These are phyloP conservation scores for Knufia fluminis DNA, from an alignment of 2,329 filamentous ascomycete species.

Conservation along the genomic window DNA sequence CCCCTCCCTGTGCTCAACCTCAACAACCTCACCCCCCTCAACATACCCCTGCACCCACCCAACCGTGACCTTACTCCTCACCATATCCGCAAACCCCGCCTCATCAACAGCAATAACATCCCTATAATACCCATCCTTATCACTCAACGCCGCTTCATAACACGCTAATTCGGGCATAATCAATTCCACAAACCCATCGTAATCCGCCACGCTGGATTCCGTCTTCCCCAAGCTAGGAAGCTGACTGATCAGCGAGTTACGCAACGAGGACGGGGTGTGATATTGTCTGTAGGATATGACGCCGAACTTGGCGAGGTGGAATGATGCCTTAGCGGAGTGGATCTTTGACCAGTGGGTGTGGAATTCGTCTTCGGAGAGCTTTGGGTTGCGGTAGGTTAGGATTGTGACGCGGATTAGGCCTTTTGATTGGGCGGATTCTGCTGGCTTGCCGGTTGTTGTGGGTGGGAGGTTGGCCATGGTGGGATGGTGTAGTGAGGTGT, in stretches of 20 bases:
- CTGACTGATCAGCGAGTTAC: slow-evolving; percentile 1
- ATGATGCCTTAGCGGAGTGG: slow-evolving; percentile 5
- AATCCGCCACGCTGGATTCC: too few relatives aligned
- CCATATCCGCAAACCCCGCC: slow-evolving; percentile 8
- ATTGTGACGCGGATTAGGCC: slow-evolving; percentile 9
- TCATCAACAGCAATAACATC: slow-evolving; percentile 9
- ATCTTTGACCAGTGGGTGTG: slow-evolving; percentile 10
- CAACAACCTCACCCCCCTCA: neutral
- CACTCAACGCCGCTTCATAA: slow-evolving; percentile 1
- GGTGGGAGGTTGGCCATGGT: too few relatives aligned
- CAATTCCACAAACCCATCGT: slow-evolving; percentile 11
- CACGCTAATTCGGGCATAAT: slow-evolving; percentile 9
- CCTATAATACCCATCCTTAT: slow-evolving; percentile 6
- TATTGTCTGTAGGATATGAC: slow-evolving; percentile 7
- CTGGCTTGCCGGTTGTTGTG: too few relatives aligned
- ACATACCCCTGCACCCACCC: slow-evolving; percentile 12
- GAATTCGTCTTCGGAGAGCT: slow-evolving; percentile 8
- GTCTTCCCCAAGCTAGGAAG: too few relatives aligned
- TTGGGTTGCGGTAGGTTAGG: slow-evolving; percentile 9
- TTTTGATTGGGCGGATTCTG: neutral
- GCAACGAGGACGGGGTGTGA: slow-evolving; percentile 8
- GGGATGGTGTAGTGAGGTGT: too few relatives aligned
- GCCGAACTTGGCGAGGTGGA: slow-evolving; percentile 7
- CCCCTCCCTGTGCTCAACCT: too few relatives aligned
- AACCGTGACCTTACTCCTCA: slow-evolving; percentile 6